phyloP scores from a whole-genome alignment of 345 rosid species.

The Laguncularia racemosa region DNA sequence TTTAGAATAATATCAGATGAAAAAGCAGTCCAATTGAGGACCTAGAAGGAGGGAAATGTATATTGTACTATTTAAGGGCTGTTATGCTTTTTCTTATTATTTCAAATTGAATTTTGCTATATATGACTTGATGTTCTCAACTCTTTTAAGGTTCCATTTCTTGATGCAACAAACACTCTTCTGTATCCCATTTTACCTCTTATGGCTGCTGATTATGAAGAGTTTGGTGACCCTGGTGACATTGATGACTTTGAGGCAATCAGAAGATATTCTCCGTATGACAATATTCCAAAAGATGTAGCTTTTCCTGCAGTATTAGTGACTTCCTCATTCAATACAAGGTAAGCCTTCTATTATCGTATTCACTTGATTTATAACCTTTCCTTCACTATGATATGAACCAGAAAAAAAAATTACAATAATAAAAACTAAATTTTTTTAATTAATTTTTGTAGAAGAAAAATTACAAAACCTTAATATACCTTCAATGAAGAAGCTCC shows the following conservation, averaged over 20 bases:
- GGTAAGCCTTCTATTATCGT: conserved; percentile 25
- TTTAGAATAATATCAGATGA: too few species aligned
- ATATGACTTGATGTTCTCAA: background rate
- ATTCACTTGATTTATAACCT: background rate
- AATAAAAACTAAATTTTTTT: too few species aligned
- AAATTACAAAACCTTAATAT: too few species aligned
- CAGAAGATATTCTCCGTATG: conserved; percentile 70
- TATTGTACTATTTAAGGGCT: too few species aligned
- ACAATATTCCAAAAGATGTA: conserved; percentile 67
- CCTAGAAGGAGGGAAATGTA: too few species aligned
- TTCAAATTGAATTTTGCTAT: background rate
- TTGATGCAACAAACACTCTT: conserved; percentile 84
- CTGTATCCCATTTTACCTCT: conserved; percentile 77
- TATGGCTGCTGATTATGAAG: conserved; percentile 72
- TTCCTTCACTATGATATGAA: too few species aligned
- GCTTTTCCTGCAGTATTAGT: conserved; percentile 74
- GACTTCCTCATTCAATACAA: conserved; percentile 76
- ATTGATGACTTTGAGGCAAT: conserved; percentile 72
- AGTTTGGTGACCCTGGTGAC: conserved; percentile 85
- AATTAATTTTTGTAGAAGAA: too few species aligned
- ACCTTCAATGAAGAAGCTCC: too few species aligned
- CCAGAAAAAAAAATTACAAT: too few species aligned
- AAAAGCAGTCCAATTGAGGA: too few species aligned
- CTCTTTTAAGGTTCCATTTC: conserved; percentile 67
- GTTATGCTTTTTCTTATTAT: background rate